Evolutionary conservation across 2,329 filamentous ascomycete genomes (phyloP).

Genomic region (Karstenula rhodostoma): DNA sequence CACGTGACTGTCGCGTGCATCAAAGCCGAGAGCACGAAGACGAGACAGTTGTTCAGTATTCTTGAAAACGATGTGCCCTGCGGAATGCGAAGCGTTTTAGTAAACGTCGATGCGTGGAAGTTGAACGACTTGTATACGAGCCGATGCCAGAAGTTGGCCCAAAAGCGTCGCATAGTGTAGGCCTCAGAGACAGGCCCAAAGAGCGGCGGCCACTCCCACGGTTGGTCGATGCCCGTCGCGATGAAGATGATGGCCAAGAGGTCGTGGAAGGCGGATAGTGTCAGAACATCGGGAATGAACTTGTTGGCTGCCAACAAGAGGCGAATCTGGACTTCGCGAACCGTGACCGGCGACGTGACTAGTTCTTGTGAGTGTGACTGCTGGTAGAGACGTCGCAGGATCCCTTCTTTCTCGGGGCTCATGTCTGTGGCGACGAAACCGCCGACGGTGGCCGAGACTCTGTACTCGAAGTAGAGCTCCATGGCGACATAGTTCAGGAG

Average conservation of each 20-base stretch:
- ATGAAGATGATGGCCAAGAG: slow-evolving; percentile 14
- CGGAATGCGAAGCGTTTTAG: slow-evolving; percentile 2
- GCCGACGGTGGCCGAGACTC: not conserved
- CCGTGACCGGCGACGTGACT: not conserved
- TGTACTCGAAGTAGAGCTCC: slow-evolving; percentile 6
- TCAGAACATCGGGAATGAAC: slow-evolving; percentile 10
- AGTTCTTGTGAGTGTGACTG: not conserved
- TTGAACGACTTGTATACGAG: slow-evolving; percentile 16
- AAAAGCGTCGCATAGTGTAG: slow-evolving; percentile 13
- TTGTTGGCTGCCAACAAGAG: slow-evolving; percentile 8
- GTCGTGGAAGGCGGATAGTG: slow-evolving; percentile 11
- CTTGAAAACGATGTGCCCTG: slow-evolving; percentile 7
- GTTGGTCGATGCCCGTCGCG: slow-evolving; percentile 3
- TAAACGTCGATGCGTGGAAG: slow-evolving; percentile 9
- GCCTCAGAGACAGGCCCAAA: slow-evolving; percentile 7
- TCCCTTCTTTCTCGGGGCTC: not conserved
- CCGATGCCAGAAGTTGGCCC: slow-evolving; percentile 16
- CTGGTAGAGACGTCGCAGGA: slow-evolving; percentile 6
- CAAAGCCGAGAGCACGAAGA: slow-evolving; percentile 12
- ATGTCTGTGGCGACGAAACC: not conserved
- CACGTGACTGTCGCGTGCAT: slow-evolving; percentile 11
- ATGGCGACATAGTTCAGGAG: slow-evolving; percentile 11
- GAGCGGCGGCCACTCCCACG: slow-evolving; percentile 16
- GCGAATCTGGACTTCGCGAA: slow-evolving; percentile 9
- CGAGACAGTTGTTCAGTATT: slow-evolving; percentile 12